Conservation (phyloP, 2,329 filamentous ascomycete genomes). For the Fusarium sp. region DNA sequence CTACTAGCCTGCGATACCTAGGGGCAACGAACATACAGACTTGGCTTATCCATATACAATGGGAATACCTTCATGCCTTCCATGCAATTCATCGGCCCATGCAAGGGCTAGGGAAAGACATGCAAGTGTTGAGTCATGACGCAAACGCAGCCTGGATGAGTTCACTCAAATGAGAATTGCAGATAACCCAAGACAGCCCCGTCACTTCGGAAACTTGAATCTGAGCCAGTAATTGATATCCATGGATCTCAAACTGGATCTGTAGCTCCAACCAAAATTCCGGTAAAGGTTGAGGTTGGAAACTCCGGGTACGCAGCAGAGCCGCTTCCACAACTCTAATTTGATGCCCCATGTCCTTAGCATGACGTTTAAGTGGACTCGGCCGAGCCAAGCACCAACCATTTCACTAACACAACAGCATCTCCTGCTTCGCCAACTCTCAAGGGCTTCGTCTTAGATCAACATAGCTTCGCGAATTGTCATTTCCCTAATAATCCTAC, state of each 20-base stretch:
- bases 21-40: slow-evolving; percentile 16
- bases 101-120: slow-evolving; percentile 13
- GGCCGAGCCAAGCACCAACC: slow-evolving; percentile 14
- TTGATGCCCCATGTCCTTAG: slow-evolving; percentile 20
- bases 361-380: slow-evolving; percentile 31
- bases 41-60: slow-evolving; percentile 2
- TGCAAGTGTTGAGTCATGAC: slow-evolving; percentile 35
- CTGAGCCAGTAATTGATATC: not conserved
- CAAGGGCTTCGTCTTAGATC: not conserved
- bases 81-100: slow-evolving; percentile 18
- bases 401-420: slow-evolving; percentile 11
- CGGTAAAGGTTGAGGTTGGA: not conserved
- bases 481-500: not conserved
- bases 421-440: not conserved
- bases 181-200: not conserved
- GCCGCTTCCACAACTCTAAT: slow-evolving; percentile 30
- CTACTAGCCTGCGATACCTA: not conserved
- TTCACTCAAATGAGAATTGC: not conserved
- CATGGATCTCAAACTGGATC: not conserved
- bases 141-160: slow-evolving; percentile 11
- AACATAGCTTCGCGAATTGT: not conserved
- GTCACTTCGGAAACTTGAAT: slow-evolving; percentile 11
- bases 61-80: slow-evolving; percentile 18
- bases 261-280: not conserved
- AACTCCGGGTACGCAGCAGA: slow-evolving; percentile 17